Conservation (phyloP, 2,329 filamentous ascomycete genomes). For the Talaromyces sp. region DNA sequence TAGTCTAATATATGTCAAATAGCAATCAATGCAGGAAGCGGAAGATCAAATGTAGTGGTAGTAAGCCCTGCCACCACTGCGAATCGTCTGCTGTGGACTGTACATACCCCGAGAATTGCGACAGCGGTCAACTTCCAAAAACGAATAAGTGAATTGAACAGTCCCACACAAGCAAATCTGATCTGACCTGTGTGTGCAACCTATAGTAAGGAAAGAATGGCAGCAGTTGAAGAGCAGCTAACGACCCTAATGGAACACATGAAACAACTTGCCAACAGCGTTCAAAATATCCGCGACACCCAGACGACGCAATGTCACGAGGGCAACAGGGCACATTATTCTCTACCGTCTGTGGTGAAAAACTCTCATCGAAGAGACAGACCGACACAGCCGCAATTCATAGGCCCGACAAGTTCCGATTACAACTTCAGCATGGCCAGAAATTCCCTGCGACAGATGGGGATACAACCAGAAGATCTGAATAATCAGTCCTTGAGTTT, state of each 20-base stretch:
- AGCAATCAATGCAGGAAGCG: neutral
- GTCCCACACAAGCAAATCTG: neutral
- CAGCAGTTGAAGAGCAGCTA: neutral
- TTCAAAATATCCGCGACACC: neutral
- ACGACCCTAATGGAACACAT: neutral
- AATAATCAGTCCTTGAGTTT: neutral
- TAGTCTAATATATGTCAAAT: neutral
- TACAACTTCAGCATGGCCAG: constrained; percentile 2
- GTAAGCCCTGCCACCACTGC: neutral
- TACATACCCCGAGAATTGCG: neutral
- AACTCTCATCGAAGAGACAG: neutral
- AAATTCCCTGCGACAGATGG: constrained; percentile 6
- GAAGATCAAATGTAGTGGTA: neutral
- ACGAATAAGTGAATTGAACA: neutral
- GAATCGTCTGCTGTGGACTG: neutral
- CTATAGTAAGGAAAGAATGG: neutral
- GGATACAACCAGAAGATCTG: constrained; percentile 2
- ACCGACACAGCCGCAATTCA: constrained; percentile 4
- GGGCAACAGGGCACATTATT: neutral
- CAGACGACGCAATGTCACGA: neutral
- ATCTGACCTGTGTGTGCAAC: neutral
- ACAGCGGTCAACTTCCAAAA: neutral
- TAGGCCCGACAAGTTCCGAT: constrained; percentile 9
- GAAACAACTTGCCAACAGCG: neutral
- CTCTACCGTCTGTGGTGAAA: neutral